Base-by-base conservation (phyloP, 2,329 filamentous ascomycete species). In the Talaromyces pinophilus region DNA sequence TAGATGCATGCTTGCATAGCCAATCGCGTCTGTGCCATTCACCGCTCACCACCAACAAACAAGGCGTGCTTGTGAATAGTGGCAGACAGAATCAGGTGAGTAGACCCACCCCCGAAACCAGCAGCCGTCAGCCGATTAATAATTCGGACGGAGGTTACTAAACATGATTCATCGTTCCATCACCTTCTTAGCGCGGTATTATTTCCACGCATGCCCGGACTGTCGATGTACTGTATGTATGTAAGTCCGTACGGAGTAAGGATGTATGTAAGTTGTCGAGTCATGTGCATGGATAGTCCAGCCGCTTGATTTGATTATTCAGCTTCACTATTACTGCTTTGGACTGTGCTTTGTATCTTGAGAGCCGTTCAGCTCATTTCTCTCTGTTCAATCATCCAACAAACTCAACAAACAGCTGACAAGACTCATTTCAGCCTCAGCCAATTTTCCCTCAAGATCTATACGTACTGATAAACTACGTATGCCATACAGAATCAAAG, bases 401-500 rank as follows among this genome's bases (percentile, higher is more conserved):
- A 15, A 33, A 50, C 19, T 50, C 46, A 8, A 30, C 15, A 33
- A 13, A 33, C 13, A 30, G 15, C 13, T 33, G 28, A n/a, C 8
- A 30, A 28, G 25, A 30, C 13, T 54, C 48, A n/a, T 54, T n/a
- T 54, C 50, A 54, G 50, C 50, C 28, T 22, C n/a, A 48, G 44
- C 44, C 44, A 19, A 25, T 46, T 48, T 19, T 11, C 17, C 13
- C 13, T 46, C 42, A 2, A 48, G n/a, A 22, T 48, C n/a, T 8
- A 52, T 52, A 52, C 19, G 30, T 33, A 35, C 33, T 25, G 22
- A 25, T 50, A 25, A 11, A 11, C 19, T 48, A 19, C n/a, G 2
- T 28, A 40, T 57, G 33, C n/a, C 28, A 40, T 55, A 55, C 33
- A 57, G 52, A 57, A 55, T 40, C 54, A 57, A 55, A 55, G 52